Base-by-base conservation (phyloP, 1,284 basidiomycete species). In the Heterobasidion irregulare region DNA sequence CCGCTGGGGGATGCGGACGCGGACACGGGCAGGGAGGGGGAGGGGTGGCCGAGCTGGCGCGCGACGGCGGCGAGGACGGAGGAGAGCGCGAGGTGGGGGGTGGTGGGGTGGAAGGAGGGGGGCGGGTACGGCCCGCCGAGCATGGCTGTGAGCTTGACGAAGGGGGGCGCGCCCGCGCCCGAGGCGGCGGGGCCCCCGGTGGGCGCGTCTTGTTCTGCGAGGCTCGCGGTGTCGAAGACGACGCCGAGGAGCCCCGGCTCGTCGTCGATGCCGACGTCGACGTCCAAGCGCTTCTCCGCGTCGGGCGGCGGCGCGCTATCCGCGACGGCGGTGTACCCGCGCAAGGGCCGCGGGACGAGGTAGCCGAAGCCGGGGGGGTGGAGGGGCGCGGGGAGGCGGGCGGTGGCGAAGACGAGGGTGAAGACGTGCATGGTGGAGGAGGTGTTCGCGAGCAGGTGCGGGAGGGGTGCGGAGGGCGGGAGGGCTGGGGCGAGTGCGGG, bases 281-380 rank as follows among this genome's bases (percentile, higher is more conserved):
- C 26, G 26, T 26, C 26, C 26, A 26, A 5, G 26, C 26, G 26
- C 26, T 26, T 26, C 26, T 26, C 26, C 19, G 19, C 19, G 2
- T 26, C 19, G 19, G 19, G 19, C 19, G 19, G 3, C 19, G 19
- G 19, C 19, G 19, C 3, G 19, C 58, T 64, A 35, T 63, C 58
- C 16, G 67, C 59, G 60, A 56, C 62, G 62, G 57, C 61, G 54
- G 65, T 70, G 66, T 82, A 82, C 12, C 69, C 85, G 35, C 64
- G 72, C 56, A 52, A 61, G 0, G 88, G 82, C 7, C 94, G 86
- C 0, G 95, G 94, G 53, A 97, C 80, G 61, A 99, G 85, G 72
- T 96, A 98, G 1, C 96, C 96, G 68, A 98, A 98, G 0, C 95
- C 96, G 12, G 79, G 74, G 0, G 91, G 91, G 64, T 92, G 87